phyloP scores from a whole-genome alignment of 2,329 filamentous ascomycete species.

The Hypoxylon sp. region DNA sequence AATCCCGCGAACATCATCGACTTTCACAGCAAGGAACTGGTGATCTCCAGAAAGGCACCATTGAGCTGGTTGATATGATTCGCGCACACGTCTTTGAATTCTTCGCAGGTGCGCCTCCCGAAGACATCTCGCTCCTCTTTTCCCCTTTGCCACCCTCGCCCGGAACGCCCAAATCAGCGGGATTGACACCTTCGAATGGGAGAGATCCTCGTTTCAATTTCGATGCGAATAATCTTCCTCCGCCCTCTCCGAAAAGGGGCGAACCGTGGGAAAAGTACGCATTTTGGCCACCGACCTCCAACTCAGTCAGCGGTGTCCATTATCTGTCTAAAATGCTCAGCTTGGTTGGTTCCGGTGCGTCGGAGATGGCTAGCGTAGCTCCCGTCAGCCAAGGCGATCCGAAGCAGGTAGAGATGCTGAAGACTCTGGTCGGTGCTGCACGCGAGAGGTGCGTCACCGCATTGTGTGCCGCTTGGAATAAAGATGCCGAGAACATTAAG shows the following conservation, averaged over 20 bases:
- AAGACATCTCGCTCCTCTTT: constrained; percentile 89
- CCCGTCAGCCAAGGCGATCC: constrained; percentile 70
- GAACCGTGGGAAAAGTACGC: constrained; percentile 94
- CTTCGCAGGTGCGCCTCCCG: constrained; percentile 88
- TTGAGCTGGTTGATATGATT: constrained; percentile 86
- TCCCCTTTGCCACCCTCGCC: constrained; percentile 82
- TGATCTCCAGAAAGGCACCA: constrained; percentile 80
- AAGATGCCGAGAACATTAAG: constrained; percentile 92
- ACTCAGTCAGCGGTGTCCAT: constrained; percentile 90
- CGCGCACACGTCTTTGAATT: constrained; percentile 83
- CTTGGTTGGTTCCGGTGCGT: constrained; percentile 86
- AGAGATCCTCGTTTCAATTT: constrained; percentile 83
- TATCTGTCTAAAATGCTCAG: constrained; percentile 86
- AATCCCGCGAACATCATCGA: constrained; percentile 84
- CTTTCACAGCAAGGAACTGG: constrained; percentile 77
- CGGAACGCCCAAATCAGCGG: constrained; percentile 72
- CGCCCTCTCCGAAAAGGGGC: constrained; percentile 80
- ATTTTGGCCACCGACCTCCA: constrained; percentile 95
- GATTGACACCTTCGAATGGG: constrained; percentile 66
- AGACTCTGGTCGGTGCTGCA: constrained; percentile 78
- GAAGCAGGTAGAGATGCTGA: constrained; percentile 77
- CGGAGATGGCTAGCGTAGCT: constrained; percentile 82
- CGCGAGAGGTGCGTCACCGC: constrained; percentile 89
- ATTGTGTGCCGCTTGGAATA: constrained; percentile 91
- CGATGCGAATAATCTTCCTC: constrained; percentile 80